Evolutionary conservation across 2,329 filamentous ascomycete species (phyloP).

Genomic region (Microdochium nivale): DNA sequence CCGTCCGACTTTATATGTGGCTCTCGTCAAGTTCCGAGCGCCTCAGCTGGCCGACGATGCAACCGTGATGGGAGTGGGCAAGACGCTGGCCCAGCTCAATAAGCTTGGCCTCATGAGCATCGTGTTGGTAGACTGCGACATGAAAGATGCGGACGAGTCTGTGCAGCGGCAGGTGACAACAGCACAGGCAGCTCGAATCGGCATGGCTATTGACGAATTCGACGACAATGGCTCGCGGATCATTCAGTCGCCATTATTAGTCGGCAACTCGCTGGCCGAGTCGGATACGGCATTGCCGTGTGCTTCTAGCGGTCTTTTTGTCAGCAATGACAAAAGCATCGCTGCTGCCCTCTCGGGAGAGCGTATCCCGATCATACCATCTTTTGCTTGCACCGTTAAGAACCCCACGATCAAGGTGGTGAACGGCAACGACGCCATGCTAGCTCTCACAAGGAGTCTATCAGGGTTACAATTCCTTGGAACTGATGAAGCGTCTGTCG

Average conservation of each 20-base stretch:
- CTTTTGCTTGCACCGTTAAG: constrained; percentile 32
- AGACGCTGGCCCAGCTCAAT: constrained; percentile 75
- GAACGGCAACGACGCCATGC: constrained; percentile 53
- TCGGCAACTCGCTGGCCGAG: constrained; percentile 14
- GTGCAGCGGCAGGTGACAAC: constrained; percentile 35
- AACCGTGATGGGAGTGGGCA: constrained; percentile 66
- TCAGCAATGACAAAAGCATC: constrained; percentile 44
- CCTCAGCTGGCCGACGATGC: constrained; percentile 62
- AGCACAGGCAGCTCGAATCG: constrained; percentile 64
- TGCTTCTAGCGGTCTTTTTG: constrained; percentile 23
- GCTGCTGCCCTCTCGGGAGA: constrained; percentile 59
- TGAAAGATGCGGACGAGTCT: constrained; percentile 18
- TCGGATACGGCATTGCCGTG: constrained; percentile 24
- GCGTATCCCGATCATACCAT: constrained; percentile 60
- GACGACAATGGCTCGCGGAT: constrained; percentile 60
- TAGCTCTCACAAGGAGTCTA: constrained; percentile 71
- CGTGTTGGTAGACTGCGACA: constrained; percentile 69
- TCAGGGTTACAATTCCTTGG: constrained; percentile 50
- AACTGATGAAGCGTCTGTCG: constrained; percentile 28
- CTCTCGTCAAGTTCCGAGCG: constrained; percentile 74
- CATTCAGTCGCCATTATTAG: constrained; percentile 48
- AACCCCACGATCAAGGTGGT: constrained; percentile 27
- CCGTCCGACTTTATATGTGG: constrained; percentile 52
- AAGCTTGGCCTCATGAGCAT: constrained; percentile 75
- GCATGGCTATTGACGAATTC: constrained; percentile 64